Conservation (phyloP, 495 filamentous ascomycete species). For the Darksidea phi region DNA sequence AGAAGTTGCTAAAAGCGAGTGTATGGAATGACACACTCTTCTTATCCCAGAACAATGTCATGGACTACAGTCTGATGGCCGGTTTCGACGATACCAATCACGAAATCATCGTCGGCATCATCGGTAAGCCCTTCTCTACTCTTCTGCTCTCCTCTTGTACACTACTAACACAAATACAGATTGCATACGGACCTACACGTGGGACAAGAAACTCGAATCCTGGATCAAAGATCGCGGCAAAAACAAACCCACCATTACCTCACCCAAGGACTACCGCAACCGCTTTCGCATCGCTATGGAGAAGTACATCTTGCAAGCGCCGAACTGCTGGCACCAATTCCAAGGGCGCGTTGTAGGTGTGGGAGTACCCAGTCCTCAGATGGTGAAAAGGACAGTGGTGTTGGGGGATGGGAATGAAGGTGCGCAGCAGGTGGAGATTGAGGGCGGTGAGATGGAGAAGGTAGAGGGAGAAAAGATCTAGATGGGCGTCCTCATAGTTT, state of each 20-base stretch:
- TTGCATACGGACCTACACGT: slow-evolving; percentile 97
- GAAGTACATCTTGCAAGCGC: slow-evolving; percentile 75
- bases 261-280: slow-evolving; percentile 94
- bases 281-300: slow-evolving; percentile 97
- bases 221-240: slow-evolving; percentile 98
- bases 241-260: slow-evolving; percentile 92
- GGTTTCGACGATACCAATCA: slow-evolving; percentile 86
- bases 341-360: slow-evolving; percentile 8
- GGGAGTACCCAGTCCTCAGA: background rate
- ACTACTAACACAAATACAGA: slow-evolving; percentile 50
- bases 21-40: slow-evolving; percentile 97
- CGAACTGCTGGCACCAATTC: slow-evolving; percentile 76
- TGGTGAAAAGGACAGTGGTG: background rate
- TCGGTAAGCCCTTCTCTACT: slow-evolving; percentile 46
- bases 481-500: background rate
- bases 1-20: slow-evolving; percentile 77
- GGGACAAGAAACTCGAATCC: slow-evolving; percentile 98
- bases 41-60: slow-evolving; percentile 86
- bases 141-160: background rate
- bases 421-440: slow-evolving; percentile 12
- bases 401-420: background rate
- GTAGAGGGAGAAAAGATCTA: slow-evolving; percentile 20
- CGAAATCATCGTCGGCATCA: slow-evolving; percentile 94
- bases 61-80: slow-evolving; percentile 99
- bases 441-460: slow-evolving; percentile 18